phyloP scores from a whole-genome alignment of 257 asterid species.

The Capsicum pubescens region DNA sequence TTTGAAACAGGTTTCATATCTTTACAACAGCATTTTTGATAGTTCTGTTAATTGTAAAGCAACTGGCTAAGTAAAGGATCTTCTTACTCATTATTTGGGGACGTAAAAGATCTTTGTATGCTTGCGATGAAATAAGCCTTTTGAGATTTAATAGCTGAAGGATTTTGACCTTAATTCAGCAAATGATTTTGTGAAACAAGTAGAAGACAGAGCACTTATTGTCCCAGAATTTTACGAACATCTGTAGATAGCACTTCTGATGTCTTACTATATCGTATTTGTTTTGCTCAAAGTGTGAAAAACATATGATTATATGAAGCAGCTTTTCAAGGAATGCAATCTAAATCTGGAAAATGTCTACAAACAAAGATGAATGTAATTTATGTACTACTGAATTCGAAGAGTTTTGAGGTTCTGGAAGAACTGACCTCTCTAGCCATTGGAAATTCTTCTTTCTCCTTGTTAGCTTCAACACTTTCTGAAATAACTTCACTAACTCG shows the following conservation, averaged over 20 bases:
- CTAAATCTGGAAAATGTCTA: background rate
- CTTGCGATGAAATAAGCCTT: background rate
- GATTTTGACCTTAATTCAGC: background rate
- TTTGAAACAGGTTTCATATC: constrained; percentile 69
- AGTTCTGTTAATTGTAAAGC: constrained; percentile 34
- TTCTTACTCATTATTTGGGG: background rate
- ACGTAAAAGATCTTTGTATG: constrained; percentile 32
- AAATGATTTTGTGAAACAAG: constrained; percentile 11
- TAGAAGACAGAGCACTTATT: background rate
- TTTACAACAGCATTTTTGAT: constrained; percentile 47
- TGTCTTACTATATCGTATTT: constrained; percentile 8
- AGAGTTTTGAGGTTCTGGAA: constrained; percentile 10
- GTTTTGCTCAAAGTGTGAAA: background rate
- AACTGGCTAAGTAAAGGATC: constrained; percentile 11
- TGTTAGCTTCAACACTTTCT: background rate
- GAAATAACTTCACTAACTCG: background rate
- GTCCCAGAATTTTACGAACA: background rate
- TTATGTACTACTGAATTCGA: background rate
- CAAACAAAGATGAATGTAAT: background rate
- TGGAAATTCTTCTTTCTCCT: background rate
- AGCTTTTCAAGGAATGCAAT: background rate
- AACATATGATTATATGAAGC: background rate
- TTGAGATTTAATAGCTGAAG: background rate
- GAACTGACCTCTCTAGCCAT: background rate
- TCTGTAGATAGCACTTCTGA: background rate